A percentile compares a stretch with the other conserved stretches of the same genome.
Evolutionary conservation across 2,329 filamentous ascomycete genomes (phyloP).

Genomic region (Grosmannia huntii): DNA sequence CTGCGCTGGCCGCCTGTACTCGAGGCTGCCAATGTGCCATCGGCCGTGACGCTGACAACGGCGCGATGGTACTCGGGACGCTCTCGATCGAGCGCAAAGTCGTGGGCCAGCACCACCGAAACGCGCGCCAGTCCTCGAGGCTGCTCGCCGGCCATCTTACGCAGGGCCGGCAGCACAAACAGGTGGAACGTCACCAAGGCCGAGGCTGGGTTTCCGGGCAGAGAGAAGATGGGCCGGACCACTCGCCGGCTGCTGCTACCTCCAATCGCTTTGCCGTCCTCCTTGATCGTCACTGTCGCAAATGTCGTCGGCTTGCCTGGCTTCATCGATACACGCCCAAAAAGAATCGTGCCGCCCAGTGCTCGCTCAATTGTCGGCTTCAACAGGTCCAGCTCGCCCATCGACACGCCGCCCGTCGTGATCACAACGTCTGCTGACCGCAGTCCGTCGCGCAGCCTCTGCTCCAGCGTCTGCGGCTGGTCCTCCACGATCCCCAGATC

Average conservation of each 20-base stretch:
- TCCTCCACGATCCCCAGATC: slow-evolving; percentile 81
- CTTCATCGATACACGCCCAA: slow-evolving; percentile 94
- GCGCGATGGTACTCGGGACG: slow-evolving; percentile 88
- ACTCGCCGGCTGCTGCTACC: slow-evolving; percentile 23
- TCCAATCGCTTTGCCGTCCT: slow-evolving; percentile 20
- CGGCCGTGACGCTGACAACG: slow-evolving; percentile 49
- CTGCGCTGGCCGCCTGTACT: slow-evolving; percentile 89
- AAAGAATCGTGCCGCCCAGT: slow-evolving; percentile 87
- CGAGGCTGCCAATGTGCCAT: slow-evolving; percentile 58
- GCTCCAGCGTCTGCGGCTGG: slow-evolving; percentile 60
- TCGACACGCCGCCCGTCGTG: slow-evolving; percentile 88
- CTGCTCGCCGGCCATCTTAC: slow-evolving; percentile 57
- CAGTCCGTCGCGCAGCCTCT: slow-evolving; percentile 62
- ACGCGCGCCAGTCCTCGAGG: slow-evolving; percentile 60
- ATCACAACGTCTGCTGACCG: slow-evolving; percentile 69
- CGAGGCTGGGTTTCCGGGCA: slow-evolving; percentile 89
- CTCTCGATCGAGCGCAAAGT: slow-evolving; percentile 60
- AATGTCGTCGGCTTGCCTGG: slow-evolving; percentile 97
- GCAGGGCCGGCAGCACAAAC: slow-evolving; percentile 80
- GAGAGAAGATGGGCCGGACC: slow-evolving; percentile 66
- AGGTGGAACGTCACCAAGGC: slow-evolving; percentile 89
- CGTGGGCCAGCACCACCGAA: slow-evolving; percentile 57
- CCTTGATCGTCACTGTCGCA: slow-evolving; percentile 65
- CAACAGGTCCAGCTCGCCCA: slow-evolving; percentile 93
- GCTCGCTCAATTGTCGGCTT: slow-evolving; percentile 90